Conservation (phyloP, 768 basidiomycete species). For the Cubamyces lactineus region DNA sequence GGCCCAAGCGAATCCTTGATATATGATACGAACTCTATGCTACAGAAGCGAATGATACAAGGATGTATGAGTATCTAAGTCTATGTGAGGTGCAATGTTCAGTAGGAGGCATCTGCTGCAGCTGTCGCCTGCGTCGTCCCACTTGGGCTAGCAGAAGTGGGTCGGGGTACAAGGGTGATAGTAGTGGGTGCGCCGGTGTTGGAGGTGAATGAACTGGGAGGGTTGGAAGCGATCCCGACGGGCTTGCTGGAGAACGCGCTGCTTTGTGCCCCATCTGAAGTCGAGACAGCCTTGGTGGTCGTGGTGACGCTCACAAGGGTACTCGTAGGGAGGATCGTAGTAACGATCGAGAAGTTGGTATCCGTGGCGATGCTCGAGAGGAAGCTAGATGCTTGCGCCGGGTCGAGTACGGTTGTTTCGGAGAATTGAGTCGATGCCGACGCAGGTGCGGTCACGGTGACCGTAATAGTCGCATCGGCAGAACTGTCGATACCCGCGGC, state of each 20-base stretch:
- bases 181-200: conserved; percentile 7
- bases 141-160: background rate
- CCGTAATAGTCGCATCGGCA: conserved; percentile 32
- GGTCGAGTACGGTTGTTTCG: conserved; percentile 47
- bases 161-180: conserved; percentile 5
- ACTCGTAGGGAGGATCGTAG: conserved; percentile 5
- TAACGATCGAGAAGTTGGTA: conserved; percentile 13
- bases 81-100: background rate
- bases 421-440: conserved; percentile 28
- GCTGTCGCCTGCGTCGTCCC: background rate
- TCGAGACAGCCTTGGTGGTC: background rate
- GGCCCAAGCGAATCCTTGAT: no score
- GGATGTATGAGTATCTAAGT: background rate
- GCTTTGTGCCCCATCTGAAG: background rate
- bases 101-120: conserved; percentile 9
- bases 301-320: background rate
- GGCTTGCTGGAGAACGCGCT: conserved; percentile 14
- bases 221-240: conserved; percentile 11
- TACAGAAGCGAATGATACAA: conserved; percentile 9
- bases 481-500: conserved; percentile 28
- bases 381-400: conserved; percentile 45
- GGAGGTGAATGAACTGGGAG: conserved; percentile 5
- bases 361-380: conserved; percentile 42
- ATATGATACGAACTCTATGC: conserved; percentile 7
- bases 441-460: conserved; percentile 17